Evolutionary conservation across 1,139 yeast genomes (phyloP).

Genomic region (Suhomyces yuchorum): DNA sequence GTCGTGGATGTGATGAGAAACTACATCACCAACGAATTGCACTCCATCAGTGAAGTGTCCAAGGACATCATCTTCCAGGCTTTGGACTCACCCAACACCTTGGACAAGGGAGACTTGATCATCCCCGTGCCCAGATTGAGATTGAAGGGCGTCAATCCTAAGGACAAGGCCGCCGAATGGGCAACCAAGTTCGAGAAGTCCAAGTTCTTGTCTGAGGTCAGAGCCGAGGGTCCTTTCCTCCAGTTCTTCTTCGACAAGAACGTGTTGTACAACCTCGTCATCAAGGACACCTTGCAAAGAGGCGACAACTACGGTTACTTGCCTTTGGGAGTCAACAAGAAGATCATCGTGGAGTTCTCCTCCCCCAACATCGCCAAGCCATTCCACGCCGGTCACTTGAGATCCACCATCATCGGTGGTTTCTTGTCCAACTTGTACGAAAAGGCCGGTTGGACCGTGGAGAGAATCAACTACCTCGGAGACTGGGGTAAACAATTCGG

Average conservation of each 20-base stretch:
- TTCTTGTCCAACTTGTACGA: slow-evolving; percentile 88
- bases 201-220: slow-evolving; percentile 66
- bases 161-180: slow-evolving; percentile 84
- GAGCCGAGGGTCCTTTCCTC: slow-evolving; percentile 86
- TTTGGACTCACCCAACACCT: slow-evolving; percentile 81
- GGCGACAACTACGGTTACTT: slow-evolving; percentile 68
- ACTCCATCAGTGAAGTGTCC: slow-evolving; percentile 72
- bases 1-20: slow-evolving; percentile 85
- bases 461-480: slow-evolving; percentile 91
- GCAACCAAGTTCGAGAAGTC: slow-evolving; percentile 69
- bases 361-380: slow-evolving; percentile 99
- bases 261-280: slow-evolving; percentile 65
- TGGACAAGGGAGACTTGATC: slow-evolving; percentile 91
- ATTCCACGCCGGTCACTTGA: slow-evolving; percentile 98
- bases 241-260: slow-evolving; percentile 81
- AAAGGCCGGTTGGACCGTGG: slow-evolving; percentile 85
- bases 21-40: slow-evolving; percentile 79
- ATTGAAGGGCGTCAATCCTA: slow-evolving; percentile 82
- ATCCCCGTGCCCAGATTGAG: slow-evolving; percentile 93
- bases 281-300: slow-evolving; percentile 70
- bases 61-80: slow-evolving; percentile 74
- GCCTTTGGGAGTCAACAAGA: slow-evolving; percentile 75
- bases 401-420: slow-evolving; percentile 99
- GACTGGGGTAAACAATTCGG: slow-evolving; percentile 99
- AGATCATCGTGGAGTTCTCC: slow-evolving; percentile 81